A percentile compares a stretch with the other conserved stretches of the same genome.
These are phyloP conservation scores for Dalbergia cochinchinensis DNA, from an alignment of 306 rosid species.

Conservation along the genomic window DNA sequence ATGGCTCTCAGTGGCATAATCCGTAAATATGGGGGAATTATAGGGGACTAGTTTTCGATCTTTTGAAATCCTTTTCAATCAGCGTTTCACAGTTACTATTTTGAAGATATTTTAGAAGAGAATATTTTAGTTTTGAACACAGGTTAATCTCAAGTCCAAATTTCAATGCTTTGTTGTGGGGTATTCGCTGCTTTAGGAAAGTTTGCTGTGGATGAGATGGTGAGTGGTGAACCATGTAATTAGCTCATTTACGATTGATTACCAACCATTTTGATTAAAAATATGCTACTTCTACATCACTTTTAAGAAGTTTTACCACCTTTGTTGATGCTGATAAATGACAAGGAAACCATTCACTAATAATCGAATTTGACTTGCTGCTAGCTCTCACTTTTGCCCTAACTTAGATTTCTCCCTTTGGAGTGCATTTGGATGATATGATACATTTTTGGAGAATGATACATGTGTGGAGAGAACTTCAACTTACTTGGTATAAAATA, in stretches of 20 bases:
- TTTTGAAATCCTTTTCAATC: background rate
- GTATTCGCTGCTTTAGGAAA: background rate
- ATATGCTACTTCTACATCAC: conserved; percentile 4
- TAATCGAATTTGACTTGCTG: background rate
- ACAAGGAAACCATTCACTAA: background rate
- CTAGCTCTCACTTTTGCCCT: background rate
- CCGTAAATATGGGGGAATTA: conserved; percentile 45
- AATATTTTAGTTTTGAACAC: background rate
- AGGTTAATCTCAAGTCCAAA: background rate
- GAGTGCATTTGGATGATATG: too few species aligned
- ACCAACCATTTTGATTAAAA: background rate
- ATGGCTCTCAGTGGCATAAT: conserved; percentile 82
- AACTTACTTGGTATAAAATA: too few species aligned
- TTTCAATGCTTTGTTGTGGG: background rate
- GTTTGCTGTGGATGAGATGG: background rate
- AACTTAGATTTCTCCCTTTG: background rate
- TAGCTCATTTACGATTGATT: background rate
- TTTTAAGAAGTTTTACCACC: too few species aligned
- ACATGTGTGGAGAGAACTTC: too few species aligned
- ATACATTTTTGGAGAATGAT: too few species aligned
- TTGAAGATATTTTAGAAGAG: background rate
- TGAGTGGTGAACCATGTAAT: background rate
- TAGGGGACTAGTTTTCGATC: conserved; percentile 8
- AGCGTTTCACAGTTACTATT: background rate
- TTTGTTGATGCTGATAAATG: conserved; percentile 30